These are phyloP conservation scores for Neofusicoccum kwambonambiense DNA, from an alignment of 2,329 filamentous ascomycete genomes.

Conservation along the genomic window DNA sequence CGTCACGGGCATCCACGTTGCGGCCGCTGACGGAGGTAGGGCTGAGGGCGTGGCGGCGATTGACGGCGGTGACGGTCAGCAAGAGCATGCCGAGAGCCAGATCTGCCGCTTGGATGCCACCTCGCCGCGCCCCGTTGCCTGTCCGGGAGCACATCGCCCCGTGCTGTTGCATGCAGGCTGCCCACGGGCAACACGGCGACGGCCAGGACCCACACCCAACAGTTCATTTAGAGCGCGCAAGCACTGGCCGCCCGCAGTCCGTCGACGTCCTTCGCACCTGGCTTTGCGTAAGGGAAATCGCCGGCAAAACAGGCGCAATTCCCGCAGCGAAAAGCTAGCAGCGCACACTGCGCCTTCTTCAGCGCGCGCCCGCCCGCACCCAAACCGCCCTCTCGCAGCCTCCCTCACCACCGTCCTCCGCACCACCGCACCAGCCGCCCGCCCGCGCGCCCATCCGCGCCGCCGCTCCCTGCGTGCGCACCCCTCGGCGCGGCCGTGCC, in stretches of 20 bases:
- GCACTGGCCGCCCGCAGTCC: slow-evolving; percentile 5
- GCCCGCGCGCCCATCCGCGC: slow-evolving; percentile 12
- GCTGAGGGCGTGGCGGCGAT: slow-evolving; percentile 2
- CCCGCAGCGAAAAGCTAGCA: slow-evolving; percentile 16
- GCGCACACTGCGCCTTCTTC: slow-evolving; percentile 4
- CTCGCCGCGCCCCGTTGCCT: not conserved
- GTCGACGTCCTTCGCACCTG: not conserved
- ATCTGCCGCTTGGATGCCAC: slow-evolving; percentile 3
- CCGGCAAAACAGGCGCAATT: slow-evolving; percentile 16
- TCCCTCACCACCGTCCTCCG: not conserved
- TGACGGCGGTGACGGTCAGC: slow-evolving; percentile 10
- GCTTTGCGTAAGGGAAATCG: not conserved
- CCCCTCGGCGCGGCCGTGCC: not conserved
- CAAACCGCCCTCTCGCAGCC: not conserved
- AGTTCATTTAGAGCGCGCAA: slow-evolving; percentile 7
- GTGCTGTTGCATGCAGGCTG: slow-evolving; percentile 5
- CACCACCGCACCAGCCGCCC: slow-evolving; percentile 2
- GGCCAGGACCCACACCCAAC: not conserved
- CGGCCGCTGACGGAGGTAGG: slow-evolving; percentile 8
- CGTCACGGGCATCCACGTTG: slow-evolving; percentile 7
- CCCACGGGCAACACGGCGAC: not conserved
- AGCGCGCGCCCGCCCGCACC: slow-evolving; percentile 1
- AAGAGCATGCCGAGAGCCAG: not conserved
- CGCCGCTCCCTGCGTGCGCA: slow-evolving; percentile 10
- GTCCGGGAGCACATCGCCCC: not conserved